Conservation (phyloP, 176 grass and related monocot species). For the Lolium perenne region DNA sequence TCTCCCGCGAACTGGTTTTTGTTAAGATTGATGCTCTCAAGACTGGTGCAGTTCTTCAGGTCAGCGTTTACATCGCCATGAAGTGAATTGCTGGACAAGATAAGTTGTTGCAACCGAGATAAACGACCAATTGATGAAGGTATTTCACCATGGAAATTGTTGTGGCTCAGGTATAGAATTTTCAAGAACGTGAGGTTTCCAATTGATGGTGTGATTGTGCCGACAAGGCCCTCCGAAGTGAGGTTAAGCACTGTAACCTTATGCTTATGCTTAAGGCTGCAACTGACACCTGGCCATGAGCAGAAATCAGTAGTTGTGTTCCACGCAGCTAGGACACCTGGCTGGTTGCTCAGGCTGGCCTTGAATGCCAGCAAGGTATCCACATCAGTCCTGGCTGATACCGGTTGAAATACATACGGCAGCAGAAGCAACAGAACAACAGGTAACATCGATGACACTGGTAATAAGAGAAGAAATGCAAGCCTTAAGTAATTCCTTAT, state of each 20-base stretch:
- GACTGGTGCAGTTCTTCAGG: constrained; percentile 32
- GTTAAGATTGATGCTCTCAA: not conserved
- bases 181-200: constrained; percentile 40
- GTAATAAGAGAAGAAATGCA: no score
- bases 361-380: constrained; percentile 29
- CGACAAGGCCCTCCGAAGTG: not conserved
- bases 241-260: constrained; percentile 24
- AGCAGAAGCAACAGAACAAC: no score
- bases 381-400: not conserved
- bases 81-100: constrained; percentile 5
- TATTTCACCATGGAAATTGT: constrained; percentile 13
- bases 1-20: not conserved
- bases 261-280: constrained; percentile 17
- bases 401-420: no score
- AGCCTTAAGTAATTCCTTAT: no score
- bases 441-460: no score
- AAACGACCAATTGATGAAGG: not conserved
- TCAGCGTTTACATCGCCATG: not conserved
- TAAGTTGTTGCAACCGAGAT: not conserved
- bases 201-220: constrained; percentile 14
- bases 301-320: constrained; percentile 4
- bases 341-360: not conserved
- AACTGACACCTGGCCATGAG: constrained; percentile 14
- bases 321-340: not conserved
- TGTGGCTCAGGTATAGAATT: constrained; percentile 3